Base-by-base conservation (phyloP, 768 basidiomycete species). In the Megacollybia marginata region DNA sequence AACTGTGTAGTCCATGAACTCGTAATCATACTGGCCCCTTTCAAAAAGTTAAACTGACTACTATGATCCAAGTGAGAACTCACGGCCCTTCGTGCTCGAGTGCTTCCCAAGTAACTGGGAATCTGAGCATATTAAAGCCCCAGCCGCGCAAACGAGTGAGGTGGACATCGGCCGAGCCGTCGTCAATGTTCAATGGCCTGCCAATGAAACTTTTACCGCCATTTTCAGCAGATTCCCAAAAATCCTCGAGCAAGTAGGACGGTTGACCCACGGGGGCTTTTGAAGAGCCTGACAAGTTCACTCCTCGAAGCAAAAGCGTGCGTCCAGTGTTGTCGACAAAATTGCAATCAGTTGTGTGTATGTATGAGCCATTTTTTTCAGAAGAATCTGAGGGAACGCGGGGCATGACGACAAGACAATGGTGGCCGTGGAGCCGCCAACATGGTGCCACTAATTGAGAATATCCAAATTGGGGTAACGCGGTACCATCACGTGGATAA, bases 51-150 rank as follows among this genome's bases (percentile, higher is more conserved):
- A 15, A 23, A 32, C 33, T 52, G 48, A 9, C 20, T 23, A n/a
- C 34, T 33, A n/a, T 13, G 10, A 18, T 28, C 44, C 32, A 56
- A 40, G 28, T 15, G 18, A 38, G 0, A 1, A 85, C 94, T 81
- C 64, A 96, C 92, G 96, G 96, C 63, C 93, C 95, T 51, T 77
- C 83, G 63, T 92, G 92, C 65, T 98, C 96, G 13, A 99, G 66
- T 0, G 90, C 77, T 62, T 99, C 96, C 96, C 96, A 99, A 1
- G 89, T 84, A n/a, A 97, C 75, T 9, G 89, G 76, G 66, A 83
- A 82, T 69, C 91, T 71, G 15, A 98, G 67, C 61, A 86, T 71
- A 59, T 92, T 96, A 68, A 92, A 98, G 0, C 96, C 96, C 95
- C 94, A 99, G 0, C 86, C 87, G 52, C 77, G 75, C 28, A 99